Base-by-base conservation (phyloP, 2,329 filamentous ascomycete genomes). In the Monosporascus sp. region DNA sequence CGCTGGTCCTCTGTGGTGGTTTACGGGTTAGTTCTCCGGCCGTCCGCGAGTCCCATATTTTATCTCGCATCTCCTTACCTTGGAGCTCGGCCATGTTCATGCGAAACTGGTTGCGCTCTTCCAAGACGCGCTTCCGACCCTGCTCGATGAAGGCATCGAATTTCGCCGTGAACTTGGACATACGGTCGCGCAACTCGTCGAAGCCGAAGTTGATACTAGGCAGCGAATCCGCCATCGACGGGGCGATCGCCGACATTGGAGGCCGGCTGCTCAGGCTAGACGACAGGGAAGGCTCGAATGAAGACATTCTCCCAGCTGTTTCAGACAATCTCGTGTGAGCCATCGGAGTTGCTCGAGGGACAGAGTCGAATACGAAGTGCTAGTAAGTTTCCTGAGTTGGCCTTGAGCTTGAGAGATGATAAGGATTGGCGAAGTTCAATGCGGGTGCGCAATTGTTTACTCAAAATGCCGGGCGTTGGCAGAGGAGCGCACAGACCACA, bases 91-190 rank as follows among this genome's bases (percentile, higher is more conserved):
- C 88, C 24, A 97, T 76, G 64, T 89, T 95, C 75, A 94, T 88
- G 58, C 89, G 88, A 67, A 97, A 99, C 56, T 95, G 87, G 66
- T 97, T 97, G 66, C 91, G 84, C 75, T 97, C 92, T 65, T 97
- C 91, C 7, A 97, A 71, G 0, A 97, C 90, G 50, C 89, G 84
- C 71, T 95, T 95, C 48, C 93, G 82, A 0, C 92, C 91, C 58
- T 89, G 85, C 66, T 96, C 93, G 58, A 99, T 97, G 63, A 97
- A 97, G 0, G 86, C 85, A 68, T 99, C 94, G 63, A 99, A 99
- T 62, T 84, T 88, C 8, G 84, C 81, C 0, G 89, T 97, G 69
- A 99, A 99, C 58, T 89, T 90, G 51, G 86, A 82, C 94, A 99
- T 97, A 72, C 91, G 89, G 65, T 93, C 90, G 72, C 93, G 92